phyloP scores from a whole-genome alignment of 345 rosid species.

The Zanthoxylum bungeanum region DNA sequence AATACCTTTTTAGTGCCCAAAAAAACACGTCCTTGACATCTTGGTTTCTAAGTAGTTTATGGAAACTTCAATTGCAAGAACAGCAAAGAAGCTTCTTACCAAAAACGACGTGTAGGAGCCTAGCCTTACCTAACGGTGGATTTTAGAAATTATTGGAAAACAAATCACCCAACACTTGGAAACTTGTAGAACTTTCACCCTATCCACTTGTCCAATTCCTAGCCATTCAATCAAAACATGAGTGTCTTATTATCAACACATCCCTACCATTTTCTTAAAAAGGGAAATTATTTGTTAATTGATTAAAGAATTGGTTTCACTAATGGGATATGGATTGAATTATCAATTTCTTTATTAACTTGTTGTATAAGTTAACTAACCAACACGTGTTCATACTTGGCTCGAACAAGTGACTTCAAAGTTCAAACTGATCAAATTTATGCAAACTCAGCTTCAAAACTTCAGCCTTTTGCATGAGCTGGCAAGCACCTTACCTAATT shows the following conservation, averaged over 20 bases:
- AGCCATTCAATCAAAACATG: constrained; percentile 2
- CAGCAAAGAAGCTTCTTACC: neutral
- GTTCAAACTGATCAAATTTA: neutral
- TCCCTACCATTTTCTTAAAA: neutral
- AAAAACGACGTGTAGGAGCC: neutral
- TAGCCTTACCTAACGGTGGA: neutral
- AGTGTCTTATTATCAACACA: neutral
- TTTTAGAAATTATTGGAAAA: neutral
- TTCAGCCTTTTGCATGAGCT: constrained; percentile 10
- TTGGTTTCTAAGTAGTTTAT: neutral
- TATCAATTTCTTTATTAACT: neutral
- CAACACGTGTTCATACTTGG: constrained; percentile 4
- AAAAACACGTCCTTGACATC: neutral
- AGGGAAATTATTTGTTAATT: neutral
- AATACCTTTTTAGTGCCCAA: neutral
- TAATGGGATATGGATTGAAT: neutral
- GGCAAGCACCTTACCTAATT: constrained; percentile 5
- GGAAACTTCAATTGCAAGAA: constrained; percentile 6
- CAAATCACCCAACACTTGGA: neutral
- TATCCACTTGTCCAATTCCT: constrained; percentile 2
- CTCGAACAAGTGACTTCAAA: constrained; percentile 4
- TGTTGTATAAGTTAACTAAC: neutral
- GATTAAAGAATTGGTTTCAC: neutral
- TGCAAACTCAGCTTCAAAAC: neutral
- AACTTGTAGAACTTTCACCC: neutral